Percentiles rank a stretch among this genome's conserved stretches.
Evolutionary conservation across 371 early-diverging fungal genomes (phyloP).

Genomic region (Choanephora cucurbitarum): DNA sequence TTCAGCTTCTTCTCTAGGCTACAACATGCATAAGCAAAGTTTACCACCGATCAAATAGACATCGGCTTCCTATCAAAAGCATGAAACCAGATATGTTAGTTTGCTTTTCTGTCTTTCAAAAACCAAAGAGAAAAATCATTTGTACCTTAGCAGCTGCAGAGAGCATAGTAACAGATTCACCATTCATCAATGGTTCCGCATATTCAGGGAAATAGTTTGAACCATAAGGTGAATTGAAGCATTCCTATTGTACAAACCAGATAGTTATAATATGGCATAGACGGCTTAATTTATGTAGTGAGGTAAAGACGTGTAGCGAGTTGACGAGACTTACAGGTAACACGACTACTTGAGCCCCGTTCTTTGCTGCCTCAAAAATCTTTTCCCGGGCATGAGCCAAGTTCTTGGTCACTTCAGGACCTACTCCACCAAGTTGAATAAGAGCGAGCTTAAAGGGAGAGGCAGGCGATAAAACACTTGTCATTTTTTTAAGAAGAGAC

Average conservation of each 20-base stretch:
- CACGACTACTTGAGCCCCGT: conserved; percentile 86
- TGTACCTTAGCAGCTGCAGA: conserved; percentile 78
- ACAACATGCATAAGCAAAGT: too few relatives aligned
- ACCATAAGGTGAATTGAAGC: conserved; percentile 97
- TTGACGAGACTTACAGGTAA: conserved; percentile 68
- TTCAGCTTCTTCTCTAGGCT: too few relatives aligned
- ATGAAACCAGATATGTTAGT: too few relatives aligned
- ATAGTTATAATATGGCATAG: too few relatives aligned
- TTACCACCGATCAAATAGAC: conserved; percentile 75
- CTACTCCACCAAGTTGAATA: conserved; percentile 74
- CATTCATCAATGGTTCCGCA: conserved; percentile 65
- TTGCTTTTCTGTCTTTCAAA: background rate
- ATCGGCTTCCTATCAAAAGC: conserved; percentile 61
- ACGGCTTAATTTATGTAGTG: too few relatives aligned
- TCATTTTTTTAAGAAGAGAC: conserved; percentile 10
- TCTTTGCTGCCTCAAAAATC: conserved; percentile 81
- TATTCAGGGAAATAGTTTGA: conserved; percentile 83
- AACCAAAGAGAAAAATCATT: background rate
- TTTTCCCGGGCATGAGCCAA: conserved; percentile 72
- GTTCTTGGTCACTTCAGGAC: conserved; percentile 75
- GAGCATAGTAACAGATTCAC: conserved; percentile 66
- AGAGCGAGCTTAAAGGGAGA: conserved; percentile 72
- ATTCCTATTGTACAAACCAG: conserved; percentile 59
- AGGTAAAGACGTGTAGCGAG: background rate
- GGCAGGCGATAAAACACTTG: conserved; percentile 15